Evolutionary conservation across 345 rosid genomes (phyloP).

Genomic region (Syzygium jambos): DNA sequence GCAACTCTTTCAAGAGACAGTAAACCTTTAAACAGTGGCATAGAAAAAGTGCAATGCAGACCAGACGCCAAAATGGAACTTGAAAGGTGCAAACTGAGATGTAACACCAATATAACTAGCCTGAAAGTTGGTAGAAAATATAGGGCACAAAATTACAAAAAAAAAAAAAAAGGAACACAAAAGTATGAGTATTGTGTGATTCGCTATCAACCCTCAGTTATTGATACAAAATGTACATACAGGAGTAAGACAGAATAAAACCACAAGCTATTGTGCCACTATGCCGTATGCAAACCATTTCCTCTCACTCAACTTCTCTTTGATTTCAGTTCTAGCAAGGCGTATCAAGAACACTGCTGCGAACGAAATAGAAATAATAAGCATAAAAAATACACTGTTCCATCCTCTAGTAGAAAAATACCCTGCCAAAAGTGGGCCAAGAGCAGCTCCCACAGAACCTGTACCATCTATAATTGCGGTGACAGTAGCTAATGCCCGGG

Average conservation of each 20-base stretch:
- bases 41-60: no score
- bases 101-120: not conserved
- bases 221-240: not conserved
- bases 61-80: not conserved
- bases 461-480: conserved; percentile 93
- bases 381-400: conserved; percentile 81
- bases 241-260: not conserved
- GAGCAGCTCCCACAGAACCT: conserved; percentile 89
- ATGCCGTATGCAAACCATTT: conserved; percentile 12
- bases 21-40: not conserved
- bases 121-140: not conserved
- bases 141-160: not conserved
- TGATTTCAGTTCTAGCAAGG: conserved; percentile 51
- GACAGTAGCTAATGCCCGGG: conserved; percentile 85
- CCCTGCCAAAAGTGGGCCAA: conserved; percentile 86
- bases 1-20: not conserved
- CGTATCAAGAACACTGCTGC: conserved; percentile 56
- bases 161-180: not conserved
- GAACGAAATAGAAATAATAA: conserved; percentile 40
- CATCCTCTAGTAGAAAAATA: conserved; percentile 76
- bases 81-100: not conserved
- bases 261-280: not conserved
- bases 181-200: not conserved
- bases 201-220: not conserved
- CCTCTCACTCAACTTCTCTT: conserved; percentile 18